phyloP scores from a whole-genome alignment of 2,329 filamentous ascomycete species.

The Raffaelea arxii region DNA sequence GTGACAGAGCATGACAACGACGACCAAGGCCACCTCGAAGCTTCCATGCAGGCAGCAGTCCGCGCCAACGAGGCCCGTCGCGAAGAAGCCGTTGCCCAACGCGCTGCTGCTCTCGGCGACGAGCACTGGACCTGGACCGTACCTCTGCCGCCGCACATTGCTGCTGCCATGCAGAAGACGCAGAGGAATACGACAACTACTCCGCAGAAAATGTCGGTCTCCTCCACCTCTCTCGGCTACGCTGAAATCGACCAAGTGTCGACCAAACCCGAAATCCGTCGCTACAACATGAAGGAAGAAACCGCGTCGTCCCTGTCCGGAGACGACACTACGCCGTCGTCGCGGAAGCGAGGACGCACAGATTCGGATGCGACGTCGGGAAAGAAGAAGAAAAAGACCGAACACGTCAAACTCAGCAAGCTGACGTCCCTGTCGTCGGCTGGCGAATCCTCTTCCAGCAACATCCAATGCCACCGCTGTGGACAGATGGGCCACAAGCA shows the following conservation, averaged over 20 bases:
- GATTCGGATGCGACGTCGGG: conserved; percentile 28
- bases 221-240: conserved; percentile 43
- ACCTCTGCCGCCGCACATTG: conserved; percentile 18
- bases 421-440: conserved; percentile 49
- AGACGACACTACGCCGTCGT: no score
- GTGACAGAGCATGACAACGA: neutral
- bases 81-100: conserved; percentile 49
- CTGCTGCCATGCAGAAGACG: conserved; percentile 22
- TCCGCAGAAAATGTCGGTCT: neutral
- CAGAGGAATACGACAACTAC: neutral
- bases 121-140: conserved; percentile 67
- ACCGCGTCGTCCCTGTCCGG: neutral
- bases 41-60: conserved; percentile 52
- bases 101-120: conserved; percentile 54
- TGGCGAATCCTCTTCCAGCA: conserved; percentile 19
- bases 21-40: conserved; percentile 40
- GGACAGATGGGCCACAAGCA: conserved; percentile 51
- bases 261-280: conserved; percentile 17
- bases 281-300: conserved; percentile 22
- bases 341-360: conserved; percentile 11
- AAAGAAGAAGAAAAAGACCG: conserved; percentile 53
- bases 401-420: conserved; percentile 47
- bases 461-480: conserved; percentile 49
- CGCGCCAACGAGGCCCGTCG: conserved; percentile 59
- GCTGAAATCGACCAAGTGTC: conserved; percentile 37